Evolutionary conservation across 2,329 filamentous ascomycete species (phyloP).

Genomic region (Thielaviopsis cerberus): DNA sequence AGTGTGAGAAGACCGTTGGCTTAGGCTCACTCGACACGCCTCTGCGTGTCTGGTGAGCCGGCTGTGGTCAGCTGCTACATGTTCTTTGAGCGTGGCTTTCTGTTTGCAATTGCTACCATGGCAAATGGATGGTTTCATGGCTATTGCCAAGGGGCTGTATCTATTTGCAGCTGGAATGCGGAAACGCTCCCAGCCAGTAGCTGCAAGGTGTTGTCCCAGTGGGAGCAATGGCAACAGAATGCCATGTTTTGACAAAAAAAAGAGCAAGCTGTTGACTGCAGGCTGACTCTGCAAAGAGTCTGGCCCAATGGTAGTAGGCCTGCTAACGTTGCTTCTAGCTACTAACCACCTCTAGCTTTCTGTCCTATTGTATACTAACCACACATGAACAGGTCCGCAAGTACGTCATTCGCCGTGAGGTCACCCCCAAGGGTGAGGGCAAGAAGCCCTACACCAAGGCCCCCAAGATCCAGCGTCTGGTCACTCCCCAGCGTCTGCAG

Average conservation of each 20-base stretch:
- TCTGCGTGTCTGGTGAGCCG: neutral
- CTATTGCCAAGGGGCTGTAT: neutral
- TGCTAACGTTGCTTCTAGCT: conserved; percentile 13
- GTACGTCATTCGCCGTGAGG: conserved; percentile 98
- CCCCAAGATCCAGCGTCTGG: conserved; percentile 98
- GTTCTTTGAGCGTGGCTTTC: conserved; percentile 10
- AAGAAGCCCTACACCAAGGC: conserved; percentile 99
- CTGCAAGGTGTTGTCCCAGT: conserved; percentile 4
- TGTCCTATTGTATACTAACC: conserved; percentile 7
- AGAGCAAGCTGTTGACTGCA: conserved; percentile 5
- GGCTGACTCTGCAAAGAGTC: neutral
- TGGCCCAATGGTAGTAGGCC: conserved; percentile 8
- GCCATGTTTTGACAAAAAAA: neutral
- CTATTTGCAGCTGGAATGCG: conserved; percentile 3
- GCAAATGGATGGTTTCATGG: neutral
- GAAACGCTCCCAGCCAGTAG: conserved; percentile 9
- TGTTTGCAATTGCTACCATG: conserved; percentile 3
- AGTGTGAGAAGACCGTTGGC: conserved; percentile 34
- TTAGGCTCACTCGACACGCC: conserved; percentile 6
- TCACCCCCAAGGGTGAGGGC: conserved; percentile 92
- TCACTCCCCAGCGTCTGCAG: conserved; percentile 98
- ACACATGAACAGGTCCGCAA: conserved; percentile 62
- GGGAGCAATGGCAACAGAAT: neutral
- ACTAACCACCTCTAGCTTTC: conserved; percentile 18
- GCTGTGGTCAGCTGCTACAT: conserved; percentile 10